These are phyloP conservation scores for Ceratocystis variospora DNA, from an alignment of 2,329 filamentous ascomycete genomes.

Conservation along the genomic window DNA sequence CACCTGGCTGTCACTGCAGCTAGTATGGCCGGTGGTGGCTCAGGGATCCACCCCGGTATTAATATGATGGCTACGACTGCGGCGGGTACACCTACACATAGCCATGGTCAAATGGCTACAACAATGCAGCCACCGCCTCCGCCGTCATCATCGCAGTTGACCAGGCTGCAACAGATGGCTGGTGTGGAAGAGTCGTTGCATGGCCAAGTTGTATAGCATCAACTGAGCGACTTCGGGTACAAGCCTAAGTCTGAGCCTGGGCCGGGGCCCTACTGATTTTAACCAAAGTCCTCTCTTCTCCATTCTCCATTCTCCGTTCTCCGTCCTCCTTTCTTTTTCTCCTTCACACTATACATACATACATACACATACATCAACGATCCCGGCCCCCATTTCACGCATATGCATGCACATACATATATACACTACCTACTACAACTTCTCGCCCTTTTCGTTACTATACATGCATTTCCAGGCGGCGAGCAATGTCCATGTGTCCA, in stretches of 20 bases:
- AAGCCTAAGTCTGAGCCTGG: no score
- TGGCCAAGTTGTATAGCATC: constrained; percentile 15
- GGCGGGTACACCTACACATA: no score
- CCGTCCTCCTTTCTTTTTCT: not conserved
- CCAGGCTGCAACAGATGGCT: constrained; percentile 9
- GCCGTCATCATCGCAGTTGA: constrained; percentile 3
- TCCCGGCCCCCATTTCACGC: not conserved
- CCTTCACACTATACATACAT: not conserved
- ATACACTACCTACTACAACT: not conserved
- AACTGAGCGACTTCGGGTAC: not conserved
- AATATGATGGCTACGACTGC: constrained; percentile 13
- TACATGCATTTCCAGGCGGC: not conserved
- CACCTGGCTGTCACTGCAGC: constrained; percentile 5
- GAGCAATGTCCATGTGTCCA: not conserved
- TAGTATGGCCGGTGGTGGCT: not conserved
- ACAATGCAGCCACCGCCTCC: constrained; percentile 4
- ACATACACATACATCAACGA: not conserved
- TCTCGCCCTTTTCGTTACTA: not conserved
- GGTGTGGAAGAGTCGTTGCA: constrained; percentile 17
- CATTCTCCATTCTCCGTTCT: not conserved
- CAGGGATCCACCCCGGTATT: constrained; percentile 13
- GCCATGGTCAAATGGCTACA: constrained; percentile 3
- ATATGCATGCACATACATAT: not conserved
- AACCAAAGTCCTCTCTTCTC: not conserved
- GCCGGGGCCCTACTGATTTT: no score